These are phyloP conservation scores for Trypanosoma theileri DNA, from an alignment of 208 protist species.

Conservation along the genomic window DNA sequence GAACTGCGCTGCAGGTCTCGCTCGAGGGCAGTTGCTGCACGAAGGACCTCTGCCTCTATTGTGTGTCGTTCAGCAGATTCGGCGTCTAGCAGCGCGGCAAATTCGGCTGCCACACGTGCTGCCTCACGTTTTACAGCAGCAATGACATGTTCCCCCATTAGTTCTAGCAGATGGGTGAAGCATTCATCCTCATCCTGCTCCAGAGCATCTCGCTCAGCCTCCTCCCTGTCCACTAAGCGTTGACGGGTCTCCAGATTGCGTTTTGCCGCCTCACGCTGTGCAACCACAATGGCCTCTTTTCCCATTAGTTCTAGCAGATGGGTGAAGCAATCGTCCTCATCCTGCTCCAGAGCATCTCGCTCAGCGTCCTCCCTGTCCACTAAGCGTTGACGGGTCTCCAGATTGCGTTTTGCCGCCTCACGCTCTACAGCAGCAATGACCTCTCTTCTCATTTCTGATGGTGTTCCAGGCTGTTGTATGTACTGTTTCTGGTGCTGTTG, in stretches of 20 bases:
- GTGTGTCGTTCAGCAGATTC: background rate
- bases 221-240: background rate
- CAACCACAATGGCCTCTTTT: background rate
- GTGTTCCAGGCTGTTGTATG: no score
- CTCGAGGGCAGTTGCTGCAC: background rate
- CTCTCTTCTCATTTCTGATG: no score
- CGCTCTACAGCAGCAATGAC: background rate
- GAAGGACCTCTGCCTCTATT: constrained; percentile 8
- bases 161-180: no score
- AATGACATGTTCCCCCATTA: no score
- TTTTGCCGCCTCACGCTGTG: background rate
- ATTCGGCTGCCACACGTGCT: background rate
- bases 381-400: background rate
- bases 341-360: constrained; percentile 7
- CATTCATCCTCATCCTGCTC: background rate
- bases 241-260: background rate
- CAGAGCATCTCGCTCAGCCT: background rate
- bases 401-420: background rate
- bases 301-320: no score
- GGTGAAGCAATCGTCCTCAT: background rate
- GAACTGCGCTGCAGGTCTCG: background rate
- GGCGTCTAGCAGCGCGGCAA: background rate
- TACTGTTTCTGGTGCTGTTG: no score
- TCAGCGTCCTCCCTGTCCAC: background rate
- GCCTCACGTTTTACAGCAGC: background rate